Conservation (phyloP, 2,329 filamentous ascomycete genomes). For the Arthrobotrys sphaeroides region DNA sequence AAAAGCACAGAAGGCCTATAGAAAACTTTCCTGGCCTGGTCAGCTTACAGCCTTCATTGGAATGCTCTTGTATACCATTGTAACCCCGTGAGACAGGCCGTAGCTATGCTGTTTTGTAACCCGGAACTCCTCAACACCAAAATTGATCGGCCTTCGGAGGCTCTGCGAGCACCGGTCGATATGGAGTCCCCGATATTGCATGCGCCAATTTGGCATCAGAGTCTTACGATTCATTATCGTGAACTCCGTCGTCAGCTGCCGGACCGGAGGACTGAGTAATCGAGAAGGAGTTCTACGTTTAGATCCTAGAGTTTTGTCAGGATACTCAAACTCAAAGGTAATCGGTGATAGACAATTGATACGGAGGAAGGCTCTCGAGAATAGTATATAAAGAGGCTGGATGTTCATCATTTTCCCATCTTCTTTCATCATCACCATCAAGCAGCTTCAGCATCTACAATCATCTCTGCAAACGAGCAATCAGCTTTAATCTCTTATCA, state of each 20-base stretch:
- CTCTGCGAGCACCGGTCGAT: neutral
- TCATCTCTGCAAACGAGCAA: neutral
- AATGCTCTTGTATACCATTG: neutral
- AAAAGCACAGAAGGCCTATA: neutral
- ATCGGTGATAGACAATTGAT: neutral
- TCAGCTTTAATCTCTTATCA: conserved; percentile 7
- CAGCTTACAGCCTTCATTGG: neutral
- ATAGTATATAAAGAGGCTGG: neutral
- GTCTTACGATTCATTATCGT: neutral
- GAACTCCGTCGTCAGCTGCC: neutral
- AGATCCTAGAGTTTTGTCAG: neutral
- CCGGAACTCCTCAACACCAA: neutral
- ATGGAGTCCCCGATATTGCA: neutral
- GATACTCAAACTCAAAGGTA: neutral
- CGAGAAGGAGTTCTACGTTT: neutral
- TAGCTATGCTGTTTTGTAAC: neutral
- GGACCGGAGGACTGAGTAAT: conserved; percentile 1
- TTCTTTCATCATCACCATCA: neutral
- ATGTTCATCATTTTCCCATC: neutral
- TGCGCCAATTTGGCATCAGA: neutral
- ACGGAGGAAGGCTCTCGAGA: neutral
- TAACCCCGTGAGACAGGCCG: neutral
- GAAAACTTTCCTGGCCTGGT: neutral
- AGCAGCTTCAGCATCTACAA: conserved; percentile 11
- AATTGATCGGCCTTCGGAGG: neutral